Evolutionary conservation across 768 basidiomycete genomes (phyloP), one percentile per base, ranked within the genome.

Genomic region (Leucosporidium yakuticum): DNA sequence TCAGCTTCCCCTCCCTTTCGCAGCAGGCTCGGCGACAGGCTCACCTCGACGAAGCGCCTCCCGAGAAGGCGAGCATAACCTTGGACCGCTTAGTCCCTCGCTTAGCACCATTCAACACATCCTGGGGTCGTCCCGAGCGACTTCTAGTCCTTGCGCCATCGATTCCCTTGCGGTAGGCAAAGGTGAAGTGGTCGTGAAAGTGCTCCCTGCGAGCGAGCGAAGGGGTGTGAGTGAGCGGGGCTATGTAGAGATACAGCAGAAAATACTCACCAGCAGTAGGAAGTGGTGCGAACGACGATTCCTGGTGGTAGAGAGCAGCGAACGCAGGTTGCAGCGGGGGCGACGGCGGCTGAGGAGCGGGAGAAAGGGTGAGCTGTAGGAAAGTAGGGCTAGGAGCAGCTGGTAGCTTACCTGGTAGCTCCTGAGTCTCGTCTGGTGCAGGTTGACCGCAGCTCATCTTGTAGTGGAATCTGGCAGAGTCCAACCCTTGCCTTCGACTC

Each of bases 51-150:
- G 51, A 58, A 4, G 44, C 27, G 1, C 69, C 69, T 1, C 69
- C 69, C 4, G 57, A 60, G 62, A 69, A 69, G 11, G 69, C 69
- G 19, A 69, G 44, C 9, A 69, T 27, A 11, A 69, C 56, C 12
- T 58, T 65, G 20, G 51, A 51, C 39, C 62, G 29, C 51, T 53
- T 25, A 15, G 48, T 64, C 55, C 27, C 51, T 49, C 39, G 27
- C 44, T 47, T 53, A 20, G 20, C 49, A 11, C 11, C 23, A 31
- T 2, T 14, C 20, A 32, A 25, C 39, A 31, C 34, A 32, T 47
- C 32, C 25, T 17, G 20, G 25, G 50, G 34, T 39, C 49, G 36
- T 31, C 50, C 21, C 21, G 57, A 15, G 11, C 57, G 32, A 63
- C 44, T 2, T 51, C 64, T 25, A 2, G 59, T 6, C 21, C 64